Percentiles rank a stretch among this genome's conserved stretches.
phyloP scores from a whole-genome alignment of 805 yeast genomes.

The Wickerhamiella sorbophila region DNA sequence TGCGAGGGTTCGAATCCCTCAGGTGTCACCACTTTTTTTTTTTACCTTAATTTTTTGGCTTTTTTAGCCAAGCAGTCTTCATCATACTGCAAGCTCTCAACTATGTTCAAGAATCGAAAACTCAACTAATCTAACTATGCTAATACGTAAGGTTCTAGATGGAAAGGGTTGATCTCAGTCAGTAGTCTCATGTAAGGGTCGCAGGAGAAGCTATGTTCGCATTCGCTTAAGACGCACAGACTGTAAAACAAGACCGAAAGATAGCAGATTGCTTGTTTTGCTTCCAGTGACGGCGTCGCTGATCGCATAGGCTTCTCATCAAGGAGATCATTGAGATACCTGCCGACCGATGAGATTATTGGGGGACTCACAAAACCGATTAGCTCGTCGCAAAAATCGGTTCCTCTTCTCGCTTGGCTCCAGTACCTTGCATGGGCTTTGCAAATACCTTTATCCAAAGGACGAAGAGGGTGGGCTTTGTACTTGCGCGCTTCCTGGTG shows the following conservation, averaged over 20 bases:
- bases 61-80: too few relatives aligned
- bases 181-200: not conserved
- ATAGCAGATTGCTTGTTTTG: not conserved
- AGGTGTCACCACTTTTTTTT: slow-evolving; percentile 2
- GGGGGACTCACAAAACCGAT: not conserved
- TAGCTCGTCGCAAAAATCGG: not conserved
- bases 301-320: not conserved
- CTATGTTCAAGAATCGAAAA: too few relatives aligned
- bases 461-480: not conserved
- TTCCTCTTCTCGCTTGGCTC: not conserved
- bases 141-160: not conserved
- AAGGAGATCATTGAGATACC: not conserved
- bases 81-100: too few relatives aligned
- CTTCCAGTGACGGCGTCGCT: not conserved
- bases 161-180: not conserved
- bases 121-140: not conserved
- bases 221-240: not conserved
- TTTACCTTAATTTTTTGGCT: not conserved
- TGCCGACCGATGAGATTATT: not conserved
- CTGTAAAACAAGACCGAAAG: not conserved
- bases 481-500: not conserved
- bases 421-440: not conserved
- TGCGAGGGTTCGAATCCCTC: slow-evolving; percentile 7
- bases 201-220: not conserved
- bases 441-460: not conserved